A percentile compares a stretch with the other conserved stretches of the same genome.
These are phyloP conservation scores for Cytospora chrysosperma DNA, from an alignment of 2,329 filamentous ascomycete species.

Conservation along the genomic window DNA sequence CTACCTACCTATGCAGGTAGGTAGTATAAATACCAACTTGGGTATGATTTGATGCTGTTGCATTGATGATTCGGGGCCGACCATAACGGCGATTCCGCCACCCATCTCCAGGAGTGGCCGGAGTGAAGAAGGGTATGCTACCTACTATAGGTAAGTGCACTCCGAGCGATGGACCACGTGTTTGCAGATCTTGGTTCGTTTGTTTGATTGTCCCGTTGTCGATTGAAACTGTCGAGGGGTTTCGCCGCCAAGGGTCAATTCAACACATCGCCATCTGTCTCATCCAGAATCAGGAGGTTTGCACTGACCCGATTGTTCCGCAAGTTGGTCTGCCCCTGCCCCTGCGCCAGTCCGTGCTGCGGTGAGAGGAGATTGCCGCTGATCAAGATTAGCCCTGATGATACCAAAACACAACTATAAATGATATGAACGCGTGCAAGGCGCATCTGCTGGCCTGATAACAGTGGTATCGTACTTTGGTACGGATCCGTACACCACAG, in stretches of 20 bases:
- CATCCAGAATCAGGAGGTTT: background rate
- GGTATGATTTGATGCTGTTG: background rate
- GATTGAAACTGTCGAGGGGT: background rate
- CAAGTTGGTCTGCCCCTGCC: background rate
- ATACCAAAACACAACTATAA: background rate
- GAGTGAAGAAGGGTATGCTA: background rate
- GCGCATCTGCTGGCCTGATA: background rate
- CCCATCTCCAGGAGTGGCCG: background rate
- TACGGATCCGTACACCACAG: no score
- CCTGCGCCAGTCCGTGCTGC: background rate
- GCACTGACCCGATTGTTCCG: background rate
- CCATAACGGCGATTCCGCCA: background rate
- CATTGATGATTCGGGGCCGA: background rate
- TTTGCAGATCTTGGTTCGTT: conserved; percentile 15
- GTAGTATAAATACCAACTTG: no score
- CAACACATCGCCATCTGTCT: background rate
- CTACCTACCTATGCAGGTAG: no score
- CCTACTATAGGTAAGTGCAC: background rate
- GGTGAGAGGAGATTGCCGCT: background rate
- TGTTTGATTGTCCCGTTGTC: background rate
- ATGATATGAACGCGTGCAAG: no score
- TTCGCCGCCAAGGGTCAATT: background rate
- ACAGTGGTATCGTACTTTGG: background rate
- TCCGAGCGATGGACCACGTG: conserved; percentile 11
- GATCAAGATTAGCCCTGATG: background rate